Evolutionary conservation across 208 protist genomes (phyloP), one percentile per base, ranked within the genome.

Genomic region (Angomonas desouzai): DNA sequence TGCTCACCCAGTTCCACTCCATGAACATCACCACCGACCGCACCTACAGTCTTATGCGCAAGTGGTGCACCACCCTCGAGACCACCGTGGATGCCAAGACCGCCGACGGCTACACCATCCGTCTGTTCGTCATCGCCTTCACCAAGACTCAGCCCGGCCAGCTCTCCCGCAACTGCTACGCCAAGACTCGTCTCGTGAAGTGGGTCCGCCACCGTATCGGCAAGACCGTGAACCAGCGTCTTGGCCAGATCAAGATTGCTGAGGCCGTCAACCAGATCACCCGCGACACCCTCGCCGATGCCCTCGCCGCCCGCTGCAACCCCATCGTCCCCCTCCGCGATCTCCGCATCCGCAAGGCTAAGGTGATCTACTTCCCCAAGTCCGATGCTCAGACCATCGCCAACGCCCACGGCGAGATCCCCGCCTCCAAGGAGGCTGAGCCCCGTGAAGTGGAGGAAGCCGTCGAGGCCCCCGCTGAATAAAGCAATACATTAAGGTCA

Each of bases 11-110:
- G 90, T 99, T 99, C 88, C 91, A 98, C 87, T 98, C 98, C 76
- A 94, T 99, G 80, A 64, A 92, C 74, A 88, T 99, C 77, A 99
- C 98, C 71, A 98, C 97, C 30, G 98, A 99, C 85, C 98, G 98
- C 81, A 74, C 99, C 48, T 83, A 82, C 59, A 98, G 92, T 55
- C 83, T 99, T 32, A 85, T 99, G 71, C 89, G 93, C 67, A 99
- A 99, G 94, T 99, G 98, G 98, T 96, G 97, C 68, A 97, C 97
- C 25, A 90, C 98, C 23, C 99, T 99, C 68, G 98, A 99, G 87
- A 77, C 86, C 53, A 74, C 78, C 45, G 85, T 97, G 32, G 91
- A 98, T 62, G 94, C 98, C 65, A 98, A 96, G 82, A 99, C 98
- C 32, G 93, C 88, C 18, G 98, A 99, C 79, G 97, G 97, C 55